Evolutionary conservation across 2,329 filamentous ascomycete species (phyloP).

Genomic region (Beauveria scarabaeidicola): DNA sequence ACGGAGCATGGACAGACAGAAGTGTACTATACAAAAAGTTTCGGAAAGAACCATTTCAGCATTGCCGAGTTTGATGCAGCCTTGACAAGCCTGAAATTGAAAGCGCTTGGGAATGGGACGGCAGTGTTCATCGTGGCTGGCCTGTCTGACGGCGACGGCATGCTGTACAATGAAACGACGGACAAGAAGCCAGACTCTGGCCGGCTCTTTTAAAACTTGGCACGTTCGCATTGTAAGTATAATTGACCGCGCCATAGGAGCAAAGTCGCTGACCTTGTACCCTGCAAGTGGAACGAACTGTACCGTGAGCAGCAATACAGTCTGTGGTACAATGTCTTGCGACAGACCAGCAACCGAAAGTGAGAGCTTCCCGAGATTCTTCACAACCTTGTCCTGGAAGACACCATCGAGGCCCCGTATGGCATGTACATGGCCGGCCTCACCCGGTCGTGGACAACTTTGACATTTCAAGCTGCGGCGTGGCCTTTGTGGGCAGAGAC

Average conservation of each 20-base stretch:
- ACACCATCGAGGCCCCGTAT: constrained; percentile 24
- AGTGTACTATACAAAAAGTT: constrained; percentile 19
- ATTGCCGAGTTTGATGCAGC: constrained; percentile 25
- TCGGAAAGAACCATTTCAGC: constrained; percentile 15
- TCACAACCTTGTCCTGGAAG: constrained; percentile 24
- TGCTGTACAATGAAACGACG: constrained; percentile 24
- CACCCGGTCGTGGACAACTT: constrained; percentile 18
- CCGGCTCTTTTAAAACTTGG: constrained; percentile 27
- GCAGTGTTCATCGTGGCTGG: constrained; percentile 29
- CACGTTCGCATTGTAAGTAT: constrained; percentile 25
- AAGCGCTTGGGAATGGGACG: constrained; percentile 23
- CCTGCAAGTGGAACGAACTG: constrained; percentile 24
- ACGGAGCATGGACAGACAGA: constrained; percentile 23
- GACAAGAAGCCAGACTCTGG: constrained; percentile 20
- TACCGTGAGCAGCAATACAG: constrained; percentile 22
- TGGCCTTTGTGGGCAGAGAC: constrained; percentile 25
- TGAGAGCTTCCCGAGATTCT: constrained; percentile 25
- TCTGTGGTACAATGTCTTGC: constrained; percentile 32
- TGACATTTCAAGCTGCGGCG: constrained; percentile 26
- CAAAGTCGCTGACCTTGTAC: neutral
- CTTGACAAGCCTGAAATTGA: constrained; percentile 26
- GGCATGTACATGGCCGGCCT: constrained; percentile 18
- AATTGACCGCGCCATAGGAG: neutral
- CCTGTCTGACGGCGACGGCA: constrained; percentile 22
- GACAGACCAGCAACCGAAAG: constrained; percentile 14